Conservation (phyloP, 1,284 basidiomycete genomes). For the Grifola frondosa region DNA sequence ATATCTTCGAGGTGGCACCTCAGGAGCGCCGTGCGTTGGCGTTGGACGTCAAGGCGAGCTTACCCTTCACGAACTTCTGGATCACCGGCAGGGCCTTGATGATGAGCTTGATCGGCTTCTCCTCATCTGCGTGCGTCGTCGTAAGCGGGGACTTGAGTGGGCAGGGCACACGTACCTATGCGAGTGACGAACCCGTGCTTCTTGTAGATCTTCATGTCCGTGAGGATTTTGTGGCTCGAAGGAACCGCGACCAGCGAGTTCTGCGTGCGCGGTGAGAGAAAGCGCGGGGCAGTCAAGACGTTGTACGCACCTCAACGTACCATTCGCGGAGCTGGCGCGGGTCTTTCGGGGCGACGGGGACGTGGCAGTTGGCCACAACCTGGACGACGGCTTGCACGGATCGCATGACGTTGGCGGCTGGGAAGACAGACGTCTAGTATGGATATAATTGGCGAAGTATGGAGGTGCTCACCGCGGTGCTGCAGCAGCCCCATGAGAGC, state of each 20-base stretch:
- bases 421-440: background rate
- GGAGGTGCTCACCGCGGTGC: conserved; percentile 55
- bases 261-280: conserved; percentile 34
- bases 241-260: conserved; percentile 68
- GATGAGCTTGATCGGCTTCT: conserved; percentile 61
- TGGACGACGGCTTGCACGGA: conserved; percentile 73
- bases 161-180: conserved; percentile 44
- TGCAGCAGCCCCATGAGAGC: conserved; percentile 75
- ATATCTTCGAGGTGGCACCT: too few species aligned
- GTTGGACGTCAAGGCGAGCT: background rate
- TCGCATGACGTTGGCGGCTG: conserved; percentile 54
- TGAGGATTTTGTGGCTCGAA: conserved; percentile 50
- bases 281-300: background rate
- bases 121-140: conserved; percentile 45
- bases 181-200: conserved; percentile 60
- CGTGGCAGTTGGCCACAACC: conserved; percentile 66
- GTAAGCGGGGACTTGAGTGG: conserved; percentile 1
- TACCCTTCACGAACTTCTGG: conserved; percentile 43
- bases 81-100: conserved; percentile 62
- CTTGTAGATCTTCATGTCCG: conserved; percentile 51
- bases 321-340: conserved; percentile 53
- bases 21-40: too few species aligned
- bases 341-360: conserved; percentile 55
- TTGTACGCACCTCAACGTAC: conserved; percentile 56
- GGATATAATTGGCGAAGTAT: conserved; percentile 4